A percentile compares a stretch with the other conserved stretches of the same genome.
Evolutionary conservation across 2,329 filamentous ascomycete species (phyloP).

Genomic region (Clonostachys byssicola): DNA sequence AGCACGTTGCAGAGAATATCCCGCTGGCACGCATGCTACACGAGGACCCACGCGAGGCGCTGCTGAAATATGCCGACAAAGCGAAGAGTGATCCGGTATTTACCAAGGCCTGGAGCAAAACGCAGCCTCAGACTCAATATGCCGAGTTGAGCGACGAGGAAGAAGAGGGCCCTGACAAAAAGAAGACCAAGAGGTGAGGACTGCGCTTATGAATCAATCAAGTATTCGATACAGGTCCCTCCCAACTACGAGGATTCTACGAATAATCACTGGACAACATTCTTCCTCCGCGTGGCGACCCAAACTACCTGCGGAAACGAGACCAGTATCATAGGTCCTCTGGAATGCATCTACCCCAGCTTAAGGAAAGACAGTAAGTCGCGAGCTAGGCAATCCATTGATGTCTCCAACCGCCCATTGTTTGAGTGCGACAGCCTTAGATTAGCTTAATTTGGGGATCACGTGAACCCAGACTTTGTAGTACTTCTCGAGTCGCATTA

Average conservation of each 20-base stretch:
- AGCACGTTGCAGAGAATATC: constrained; percentile 83
- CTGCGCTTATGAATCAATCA: constrained; percentile 1
- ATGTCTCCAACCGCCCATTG: too few relatives aligned
- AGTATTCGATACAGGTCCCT: background rate
- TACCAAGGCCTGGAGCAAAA: constrained; percentile 88
- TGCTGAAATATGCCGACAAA: constrained; percentile 92
- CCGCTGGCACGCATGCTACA: constrained; percentile 90
- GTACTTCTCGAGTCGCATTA: constrained; percentile 1
- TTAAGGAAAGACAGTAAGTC: too few relatives aligned
- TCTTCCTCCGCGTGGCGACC: too few relatives aligned
- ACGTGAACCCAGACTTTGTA: background rate
- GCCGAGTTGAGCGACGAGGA: constrained; percentile 86
- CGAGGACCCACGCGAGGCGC: constrained; percentile 89
- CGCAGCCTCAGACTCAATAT: constrained; percentile 89
- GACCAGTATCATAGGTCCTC: background rate
- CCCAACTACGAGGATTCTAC: background rate
- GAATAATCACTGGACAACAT: background rate
- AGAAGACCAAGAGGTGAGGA: constrained; percentile 49
- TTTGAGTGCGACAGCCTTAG: too few relatives aligned
- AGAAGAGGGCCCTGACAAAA: constrained; percentile 64
- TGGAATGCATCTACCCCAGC: too few relatives aligned
- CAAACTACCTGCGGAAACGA: background rate
- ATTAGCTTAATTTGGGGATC: background rate
- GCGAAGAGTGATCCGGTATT: constrained; percentile 92
- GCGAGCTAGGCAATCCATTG: too few relatives aligned